These are phyloP conservation scores for Aspergillus fischeri DNA, from an alignment of 2,329 filamentous ascomycete genomes.

Conservation along the genomic window DNA sequence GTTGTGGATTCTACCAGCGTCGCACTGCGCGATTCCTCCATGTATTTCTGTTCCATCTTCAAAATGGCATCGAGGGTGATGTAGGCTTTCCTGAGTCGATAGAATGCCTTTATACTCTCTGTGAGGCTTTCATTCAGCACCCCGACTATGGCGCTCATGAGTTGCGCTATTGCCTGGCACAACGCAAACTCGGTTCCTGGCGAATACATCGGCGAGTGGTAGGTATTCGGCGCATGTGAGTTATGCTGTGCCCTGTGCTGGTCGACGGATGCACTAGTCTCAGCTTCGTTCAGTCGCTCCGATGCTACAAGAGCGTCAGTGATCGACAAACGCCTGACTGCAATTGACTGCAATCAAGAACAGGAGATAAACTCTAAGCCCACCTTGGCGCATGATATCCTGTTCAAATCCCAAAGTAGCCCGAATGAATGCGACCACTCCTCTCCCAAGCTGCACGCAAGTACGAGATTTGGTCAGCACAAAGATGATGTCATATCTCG, in stretches of 20 bases:
- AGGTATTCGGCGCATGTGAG: constrained; percentile 46
- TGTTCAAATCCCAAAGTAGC: constrained; percentile 90
- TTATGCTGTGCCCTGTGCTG: constrained; percentile 70
- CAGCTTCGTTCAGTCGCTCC: constrained; percentile 67
- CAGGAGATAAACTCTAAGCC: constrained; percentile 12
- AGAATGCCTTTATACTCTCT: constrained; percentile 86
- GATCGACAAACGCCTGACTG: neutral
- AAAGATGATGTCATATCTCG: constrained; percentile 7
- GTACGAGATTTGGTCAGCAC: constrained; percentile 7
- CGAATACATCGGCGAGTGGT: constrained; percentile 65
- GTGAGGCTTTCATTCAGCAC: constrained; percentile 91
- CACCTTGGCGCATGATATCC: constrained; percentile 75
- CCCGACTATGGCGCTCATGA: constrained; percentile 84
- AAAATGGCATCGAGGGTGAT: constrained; percentile 75
- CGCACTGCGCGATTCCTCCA: constrained; percentile 27
- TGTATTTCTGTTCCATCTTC: constrained; percentile 64
- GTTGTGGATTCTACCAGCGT: neutral
- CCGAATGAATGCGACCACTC: constrained; percentile 77
- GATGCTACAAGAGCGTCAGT: constrained; percentile 51
- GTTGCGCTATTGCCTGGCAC: constrained; percentile 76
- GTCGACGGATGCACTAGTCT: constrained; percentile 70
- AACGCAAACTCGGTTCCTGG: constrained; percentile 83
- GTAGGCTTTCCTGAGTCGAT: constrained; percentile 86
- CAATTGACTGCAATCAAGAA: neutral
- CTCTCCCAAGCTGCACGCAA: constrained; percentile 62